These are phyloP conservation scores for Globisporangium emineosum DNA, from an alignment of 352 stramenopile species.

Conservation along the genomic window DNA sequence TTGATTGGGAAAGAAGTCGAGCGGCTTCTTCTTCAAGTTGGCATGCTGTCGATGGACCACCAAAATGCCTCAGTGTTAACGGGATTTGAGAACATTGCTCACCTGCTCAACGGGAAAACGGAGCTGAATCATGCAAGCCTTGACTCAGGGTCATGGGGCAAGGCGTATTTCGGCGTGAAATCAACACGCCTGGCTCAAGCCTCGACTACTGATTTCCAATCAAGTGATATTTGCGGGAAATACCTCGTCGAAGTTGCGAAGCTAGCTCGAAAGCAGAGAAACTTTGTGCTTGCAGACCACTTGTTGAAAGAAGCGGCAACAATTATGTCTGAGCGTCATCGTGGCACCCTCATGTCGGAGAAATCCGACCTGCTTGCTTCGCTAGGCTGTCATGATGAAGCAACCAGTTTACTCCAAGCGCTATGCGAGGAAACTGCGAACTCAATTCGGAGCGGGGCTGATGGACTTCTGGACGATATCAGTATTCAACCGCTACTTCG, in stretches of 20 bases:
- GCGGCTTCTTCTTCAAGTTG: constrained; percentile 23
- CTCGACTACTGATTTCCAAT: not conserved
- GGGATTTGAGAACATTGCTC: not conserved
- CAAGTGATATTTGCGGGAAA: not conserved
- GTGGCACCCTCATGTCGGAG: constrained; percentile 28
- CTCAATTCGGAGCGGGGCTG: not conserved
- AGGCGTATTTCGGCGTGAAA: constrained; percentile 15
- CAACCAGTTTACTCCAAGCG: constrained; percentile 22
- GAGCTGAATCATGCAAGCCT: constrained; percentile 27
- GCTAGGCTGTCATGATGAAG: constrained; percentile 29
- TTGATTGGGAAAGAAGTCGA: constrained; percentile 36
- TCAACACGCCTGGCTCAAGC: not conserved
- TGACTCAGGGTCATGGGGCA: constrained; percentile 39
- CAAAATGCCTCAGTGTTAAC: not conserved
- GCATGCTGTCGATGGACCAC: not conserved
- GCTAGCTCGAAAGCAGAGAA: constrained; percentile 54
- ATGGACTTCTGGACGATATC: not conserved
- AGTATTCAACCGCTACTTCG: constrained; percentile 23
- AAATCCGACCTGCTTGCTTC: constrained; percentile 35
- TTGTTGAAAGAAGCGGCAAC: constrained; percentile 30
- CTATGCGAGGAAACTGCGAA: constrained; percentile 21
- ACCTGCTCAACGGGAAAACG: not conserved
- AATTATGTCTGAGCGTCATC: not conserved
- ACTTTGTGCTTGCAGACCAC: constrained; percentile 33
- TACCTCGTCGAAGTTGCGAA: constrained; percentile 34